Conservation (phyloP, 139 green algal species). For the Tetradesmus lagerheimii region DNA sequence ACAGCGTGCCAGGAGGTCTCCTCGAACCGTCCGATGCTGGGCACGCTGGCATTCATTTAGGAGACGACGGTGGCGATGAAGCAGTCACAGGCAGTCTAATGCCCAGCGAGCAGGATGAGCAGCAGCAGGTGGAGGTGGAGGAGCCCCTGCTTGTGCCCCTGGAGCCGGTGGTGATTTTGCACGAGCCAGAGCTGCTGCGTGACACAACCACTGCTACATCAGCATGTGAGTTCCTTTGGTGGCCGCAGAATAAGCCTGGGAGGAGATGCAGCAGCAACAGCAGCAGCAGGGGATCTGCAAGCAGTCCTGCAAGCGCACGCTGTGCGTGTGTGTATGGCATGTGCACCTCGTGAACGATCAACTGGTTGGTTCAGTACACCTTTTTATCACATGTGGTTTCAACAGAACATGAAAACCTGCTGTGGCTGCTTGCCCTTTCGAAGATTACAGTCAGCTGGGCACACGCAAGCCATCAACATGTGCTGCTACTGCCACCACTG, state of each 20-base stretch:
- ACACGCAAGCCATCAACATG: not conserved
- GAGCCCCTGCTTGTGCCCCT: not conserved
- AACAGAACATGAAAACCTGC: too few relatives aligned
- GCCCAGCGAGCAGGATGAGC: not conserved
- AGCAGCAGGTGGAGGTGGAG: not conserved
- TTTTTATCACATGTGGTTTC: too few relatives aligned
- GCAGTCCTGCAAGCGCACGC: not conserved
- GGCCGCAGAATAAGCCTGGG: not conserved
- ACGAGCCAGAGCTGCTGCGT: not conserved
- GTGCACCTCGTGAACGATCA: too few relatives aligned
- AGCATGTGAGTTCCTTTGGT: not conserved
- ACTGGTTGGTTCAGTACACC: too few relatives aligned
- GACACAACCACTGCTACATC: not conserved
- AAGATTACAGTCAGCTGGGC: too few relatives aligned
- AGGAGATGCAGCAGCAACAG: not conserved
- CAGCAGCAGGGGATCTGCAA: not conserved
- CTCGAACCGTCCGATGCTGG: not conserved
- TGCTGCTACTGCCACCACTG: not conserved
- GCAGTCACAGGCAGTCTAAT: not conserved
- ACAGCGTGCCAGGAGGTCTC: not conserved
- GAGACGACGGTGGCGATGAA: not conserved
- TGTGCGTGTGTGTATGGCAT: not conserved
- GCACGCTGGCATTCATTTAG: not conserved
- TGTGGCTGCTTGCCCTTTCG: too few relatives aligned
- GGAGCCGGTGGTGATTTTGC: slow-evolving; percentile 1